A percentile compares a stretch with the other conserved stretches of the same genome.
Evolutionary conservation across 352 stramenopile species (phyloP).

Genomic region (Phytopythium kandeliae): DNA sequence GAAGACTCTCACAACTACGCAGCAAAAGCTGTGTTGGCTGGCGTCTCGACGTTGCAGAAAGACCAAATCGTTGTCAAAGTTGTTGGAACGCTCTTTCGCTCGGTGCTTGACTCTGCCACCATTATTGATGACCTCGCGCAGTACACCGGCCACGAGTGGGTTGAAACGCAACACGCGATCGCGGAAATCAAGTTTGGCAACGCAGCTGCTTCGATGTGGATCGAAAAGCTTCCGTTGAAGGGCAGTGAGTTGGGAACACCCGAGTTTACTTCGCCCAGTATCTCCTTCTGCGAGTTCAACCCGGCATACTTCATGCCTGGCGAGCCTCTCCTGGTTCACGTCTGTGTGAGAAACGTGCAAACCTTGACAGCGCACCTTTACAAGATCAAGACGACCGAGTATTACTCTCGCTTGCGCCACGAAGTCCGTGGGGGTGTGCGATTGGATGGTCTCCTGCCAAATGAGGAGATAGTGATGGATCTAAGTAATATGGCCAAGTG

Average conservation of each 20-base stretch:
- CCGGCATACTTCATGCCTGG: conserved; percentile 29
- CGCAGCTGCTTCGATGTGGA: conserved; percentile 25
- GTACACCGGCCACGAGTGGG: conserved; percentile 13
- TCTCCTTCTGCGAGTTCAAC: conserved; percentile 51
- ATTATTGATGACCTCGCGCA: conserved; percentile 11
- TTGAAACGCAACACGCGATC: conserved; percentile 18
- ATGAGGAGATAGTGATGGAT: conserved; percentile 44
- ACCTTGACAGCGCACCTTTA: conserved; percentile 51
- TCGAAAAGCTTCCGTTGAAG: conserved; percentile 20
- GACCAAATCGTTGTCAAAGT: conserved; percentile 13
- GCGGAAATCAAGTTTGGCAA: conserved; percentile 23
- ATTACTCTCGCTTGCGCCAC: conserved; percentile 37
- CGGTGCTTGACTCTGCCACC: conserved; percentile 8
- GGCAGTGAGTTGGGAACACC: conserved; percentile 11
- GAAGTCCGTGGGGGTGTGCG: conserved; percentile 47
- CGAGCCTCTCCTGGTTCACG: conserved; percentile 30
- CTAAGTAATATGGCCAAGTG: conserved; percentile 36
- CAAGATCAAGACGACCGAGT: conserved; percentile 53
- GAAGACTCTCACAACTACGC: not conserved
- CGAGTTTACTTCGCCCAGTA: conserved; percentile 15
- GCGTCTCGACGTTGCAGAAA: conserved; percentile 10
- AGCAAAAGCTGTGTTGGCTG: not conserved
- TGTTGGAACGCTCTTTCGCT: conserved; percentile 17
- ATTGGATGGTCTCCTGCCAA: conserved; percentile 51
- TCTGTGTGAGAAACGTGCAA: conserved; percentile 45